Base-by-base conservation (phyloP, 2,329 filamentous ascomycete genomes). In the Ophiocordyceps australis region DNA sequence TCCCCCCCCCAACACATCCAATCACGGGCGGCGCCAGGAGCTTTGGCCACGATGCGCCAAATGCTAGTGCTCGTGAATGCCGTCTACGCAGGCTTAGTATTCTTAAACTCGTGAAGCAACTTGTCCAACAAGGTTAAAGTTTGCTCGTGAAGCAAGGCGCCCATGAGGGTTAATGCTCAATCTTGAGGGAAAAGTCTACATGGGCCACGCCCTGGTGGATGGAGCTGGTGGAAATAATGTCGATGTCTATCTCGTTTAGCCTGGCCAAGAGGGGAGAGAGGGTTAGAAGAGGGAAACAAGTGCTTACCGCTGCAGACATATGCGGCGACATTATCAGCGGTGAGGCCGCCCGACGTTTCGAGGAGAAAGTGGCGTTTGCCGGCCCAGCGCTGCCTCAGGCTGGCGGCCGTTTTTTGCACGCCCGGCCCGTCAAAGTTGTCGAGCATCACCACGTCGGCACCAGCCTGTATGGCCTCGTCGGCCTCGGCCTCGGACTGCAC, bases 151-250 rank as follows among this genome's bases (percentile, higher is more conserved):
- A 14, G 20, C 38, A n/a, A n/a, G n/a, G n/a, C n/a, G n/a, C n/a
- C n/a, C n/a, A n/a, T n/a, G n/a, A n/a, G n/a, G n/a, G n/a, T n/a
- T 42, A 51, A 26, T 52, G 49, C 22, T 54, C 47, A 35, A 98
- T 85, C 59, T 98, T 98, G 38, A 98, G 62, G 5, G 85, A 94
- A 48, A 94, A 95, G 50, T 98, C 89, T 23, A 98, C 73, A 46
- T 94, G 83, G 17, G 78, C 71, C 4, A 91, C 82, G 3, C 89
- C 86, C 55, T 98, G 89, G 44, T 98, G 89, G 43, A 98, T 94
- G 27, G 80, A 86, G 47, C 85, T 94, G 22, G 86, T 94, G 22
- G 85, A 94, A 39, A 95, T 74, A 37, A 98, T 85, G 51, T 98
- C 89, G 38, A 98, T 73, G 52, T 95, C 83, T 64, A 52, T 2